Base-by-base conservation (phyloP, 495 filamentous ascomycete species). In the Penicillium cinerascens region DNA sequence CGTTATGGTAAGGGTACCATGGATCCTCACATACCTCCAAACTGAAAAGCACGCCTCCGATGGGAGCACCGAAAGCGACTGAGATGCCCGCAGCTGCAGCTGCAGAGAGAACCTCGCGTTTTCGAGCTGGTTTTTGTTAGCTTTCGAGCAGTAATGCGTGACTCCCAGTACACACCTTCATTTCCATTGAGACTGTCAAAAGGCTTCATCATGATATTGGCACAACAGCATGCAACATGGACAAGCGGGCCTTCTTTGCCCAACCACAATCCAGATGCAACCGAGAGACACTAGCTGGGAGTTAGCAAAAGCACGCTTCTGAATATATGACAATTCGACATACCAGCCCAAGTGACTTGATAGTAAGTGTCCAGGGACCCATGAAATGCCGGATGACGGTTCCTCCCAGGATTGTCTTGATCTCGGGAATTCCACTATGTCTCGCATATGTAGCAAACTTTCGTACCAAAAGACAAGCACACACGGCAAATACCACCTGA, bases 241-340 rank as follows among this genome's bases (percentile, higher is more conserved):
- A 98, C 95, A 29, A 98, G 75, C 8, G 93, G 93, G 4, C 93
- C 93, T 78, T 98, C 93, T 66, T 98, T 98, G 17, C 93, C 93
- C n/a, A 98, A 71, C 93, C 93, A 98, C 71, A 98, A 80, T 13
- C 93, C 95, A 17, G 93, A 97, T 55, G 91, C 90, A 56, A 97
- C 95, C 22, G 93, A 86, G 38, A 98, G 81, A 69, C 93, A 95
- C 89, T 59, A 1, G 22, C 20, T 15, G 9, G 20, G 25, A 42
- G 25, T 62, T 37, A 67, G 62, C 42, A 40, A 59, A 18, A 15
- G 10, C 11, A 27, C 23, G 16, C 7, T 16, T 17, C 18, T 7
- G 17, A 26, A 17, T 42, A 13, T 29, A 33, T 33, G 29, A 33
- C 29, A 33, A 15, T 33, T 33, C 27, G 25, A 70, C 83, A 66